Base-by-base conservation (phyloP, 2,329 filamentous ascomycete species). In the Penicillium thymicola region DNA sequence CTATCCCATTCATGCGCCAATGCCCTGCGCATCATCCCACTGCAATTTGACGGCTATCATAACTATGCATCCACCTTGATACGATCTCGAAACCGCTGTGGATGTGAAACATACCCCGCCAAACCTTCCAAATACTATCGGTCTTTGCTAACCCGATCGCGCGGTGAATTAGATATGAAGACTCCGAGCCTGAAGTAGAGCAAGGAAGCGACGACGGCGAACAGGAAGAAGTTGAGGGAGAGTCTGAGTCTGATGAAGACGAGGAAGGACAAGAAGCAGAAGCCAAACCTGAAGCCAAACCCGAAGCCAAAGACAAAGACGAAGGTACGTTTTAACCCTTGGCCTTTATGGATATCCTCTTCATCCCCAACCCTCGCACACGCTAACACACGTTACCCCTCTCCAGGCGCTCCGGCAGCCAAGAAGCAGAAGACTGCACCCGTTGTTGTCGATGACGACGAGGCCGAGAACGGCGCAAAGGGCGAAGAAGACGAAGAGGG, bases 351-450 rank as follows among this genome's bases (percentile, higher is more conserved):
- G 25, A 28, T 11, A 14, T 41, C 37, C 28, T 21, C 14, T 27
- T 18, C 7, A 21, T n/a, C 8, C 7, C 6, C 10, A 28, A 27
- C 5, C 1, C 1, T 37, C 18, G 16, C 16, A 4, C 11, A 7
- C 11, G 37, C 37, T 50, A 47, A 51, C 42, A 42, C 8, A 32
- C 27, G 25, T 16, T 16, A 11, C 36, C 34, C n/a, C 21, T 25
- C 37, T n/a, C 5, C 48, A 67, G 67, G 56, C 27, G 63, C 67
- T 27, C 68, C 68, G 5, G 64, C 63, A 40, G 46, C 69, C 34
- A 72, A 72, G 62, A 71, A 70, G 56, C 70, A 59, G 54, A 72
- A 72, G 65, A 72, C 68, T 14, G 67, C 57, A 14, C 58, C 68
- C 13, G 44, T 55, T n/a, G 55, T 58, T 27, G 61, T 59, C n/a